These are phyloP conservation scores for Saturnispora sanitii DNA, from an alignment of 805 yeast species.

Conservation along the genomic window DNA sequence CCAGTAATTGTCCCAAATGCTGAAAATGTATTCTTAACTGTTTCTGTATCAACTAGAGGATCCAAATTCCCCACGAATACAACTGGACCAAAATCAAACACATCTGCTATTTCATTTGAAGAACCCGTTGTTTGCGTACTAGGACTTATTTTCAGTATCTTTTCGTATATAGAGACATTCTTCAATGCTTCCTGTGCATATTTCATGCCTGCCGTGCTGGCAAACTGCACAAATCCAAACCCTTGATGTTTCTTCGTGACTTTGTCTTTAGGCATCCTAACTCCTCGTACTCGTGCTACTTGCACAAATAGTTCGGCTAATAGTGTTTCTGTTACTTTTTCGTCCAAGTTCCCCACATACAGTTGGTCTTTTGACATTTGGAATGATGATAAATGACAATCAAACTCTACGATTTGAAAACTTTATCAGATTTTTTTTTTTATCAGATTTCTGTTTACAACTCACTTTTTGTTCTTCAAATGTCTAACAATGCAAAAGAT, in stretches of 20 bases:
- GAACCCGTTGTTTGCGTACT: conserved; percentile 21
- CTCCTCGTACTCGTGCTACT: conserved; percentile 63
- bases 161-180: conserved; percentile 54
- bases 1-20: conserved; percentile 56
- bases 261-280: conserved; percentile 74
- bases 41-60: conserved; percentile 51
- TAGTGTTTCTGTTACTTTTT: conserved; percentile 57
- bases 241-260: conserved; percentile 68
- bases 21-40: conserved; percentile 47
- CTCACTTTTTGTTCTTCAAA: too few species aligned
- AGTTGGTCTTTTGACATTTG: conserved; percentile 24
- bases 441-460: too few species aligned
- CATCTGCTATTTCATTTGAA: conserved; percentile 8
- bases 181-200: conserved; percentile 54
- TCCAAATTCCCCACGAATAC: conserved; percentile 53
- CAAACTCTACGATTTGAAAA: too few species aligned
- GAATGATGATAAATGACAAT: not conserved
- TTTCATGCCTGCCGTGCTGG: conserved; percentile 49
- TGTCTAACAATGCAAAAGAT: not conserved
- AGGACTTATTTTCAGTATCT: conserved; percentile 47
- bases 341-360: conserved; percentile 77
- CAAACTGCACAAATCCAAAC: conserved; percentile 76
- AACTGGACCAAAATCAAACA: conserved; percentile 36
- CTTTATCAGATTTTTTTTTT: too few species aligned
- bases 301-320: conserved; percentile 79